Evolutionary conservation across 1,284 basidiomycete species (phyloP), one percentile per base, ranked within the genome.

Genomic region (Lentinula novae-zelandiae): DNA sequence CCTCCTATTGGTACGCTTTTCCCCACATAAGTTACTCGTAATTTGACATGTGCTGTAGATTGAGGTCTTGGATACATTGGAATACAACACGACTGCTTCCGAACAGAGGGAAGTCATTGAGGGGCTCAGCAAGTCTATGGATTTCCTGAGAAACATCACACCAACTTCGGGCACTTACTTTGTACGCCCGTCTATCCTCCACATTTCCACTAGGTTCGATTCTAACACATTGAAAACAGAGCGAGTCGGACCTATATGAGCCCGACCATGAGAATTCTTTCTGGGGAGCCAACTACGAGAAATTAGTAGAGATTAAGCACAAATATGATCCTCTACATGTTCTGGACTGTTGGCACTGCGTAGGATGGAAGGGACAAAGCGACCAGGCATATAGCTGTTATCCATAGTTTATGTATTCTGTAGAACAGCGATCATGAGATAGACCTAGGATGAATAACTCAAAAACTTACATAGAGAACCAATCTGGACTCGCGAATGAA

Each of bases 241-340:
- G 49, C 48, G 13, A 42, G 34, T 49, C 58, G 10, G 50, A 52
- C 34, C 17, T 61, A 8, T 56, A 54, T 17, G 53, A 60, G 40
- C 56, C 51, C 4, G n/a, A 57, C 31, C 53, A 53, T 8, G 27
- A 36, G n/a, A 53, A 62, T 12, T 60, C 63, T 12, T 67, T 63
- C 51, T 67, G 62, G 64, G 65, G 65, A 31, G 55, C 54, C 22
- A 58, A 65, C 42, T 67, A 67, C 48, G 46, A 52, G 12, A 53
- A 55, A 13, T 40, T 67, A 3, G 42, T 62, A 1, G 46, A 54
- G 3, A 61, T 67, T 39, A 67, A 67, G 61, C 17, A 49, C 12
- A 67, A 64, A 54, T 67, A 67, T 33, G 58, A 59, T 22, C 58
- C 58, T n/a, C 7, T 44, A n/a, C 58, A 59, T 22, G 15, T 59